Conservation (phyloP, 2,329 filamentous ascomycete genomes). For the Penicillium fuscoglaucum region DNA sequence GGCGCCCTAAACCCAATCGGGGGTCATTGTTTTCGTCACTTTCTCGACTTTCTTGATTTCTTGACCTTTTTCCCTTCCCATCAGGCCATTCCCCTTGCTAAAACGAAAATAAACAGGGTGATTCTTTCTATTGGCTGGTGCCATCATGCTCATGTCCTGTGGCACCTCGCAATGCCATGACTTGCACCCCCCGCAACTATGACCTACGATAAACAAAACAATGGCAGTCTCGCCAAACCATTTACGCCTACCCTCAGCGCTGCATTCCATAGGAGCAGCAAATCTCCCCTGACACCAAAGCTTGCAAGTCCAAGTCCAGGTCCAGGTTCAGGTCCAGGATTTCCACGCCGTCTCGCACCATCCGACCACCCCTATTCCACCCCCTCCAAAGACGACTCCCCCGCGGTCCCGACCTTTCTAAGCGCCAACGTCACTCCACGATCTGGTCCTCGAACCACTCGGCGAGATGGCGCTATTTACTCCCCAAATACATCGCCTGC, state of each 20-base stretch:
- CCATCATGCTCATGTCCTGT: slow-evolving; percentile 38
- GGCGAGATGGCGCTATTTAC: slow-evolving; percentile 66
- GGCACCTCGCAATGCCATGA: slow-evolving; percentile 48
- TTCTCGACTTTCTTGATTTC: slow-evolving; percentile 10
- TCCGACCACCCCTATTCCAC: slow-evolving; percentile 37
- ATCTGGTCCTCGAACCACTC: slow-evolving; percentile 70
- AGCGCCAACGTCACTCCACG: slow-evolving; percentile 74
- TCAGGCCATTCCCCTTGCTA: slow-evolving; percentile 20
- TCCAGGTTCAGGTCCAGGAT: slow-evolving; percentile 11
- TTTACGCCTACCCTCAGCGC: slow-evolving; percentile 69
- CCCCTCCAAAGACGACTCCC: slow-evolving; percentile 50
- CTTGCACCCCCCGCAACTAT: slow-evolving; percentile 48
- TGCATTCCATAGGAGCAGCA: slow-evolving; percentile 57
- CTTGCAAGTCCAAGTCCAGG: slow-evolving; percentile 48
- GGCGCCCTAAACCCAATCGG: slow-evolving; percentile 30
- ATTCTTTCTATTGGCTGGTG: slow-evolving; percentile 15
- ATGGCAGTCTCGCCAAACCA: slow-evolving; percentile 54
- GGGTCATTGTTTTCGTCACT: slow-evolving; percentile 28
- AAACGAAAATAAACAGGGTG: not conserved
- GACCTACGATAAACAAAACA: slow-evolving; percentile 55
- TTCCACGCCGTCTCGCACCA: slow-evolving; percentile 36
- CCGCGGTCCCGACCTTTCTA: slow-evolving; percentile 58
- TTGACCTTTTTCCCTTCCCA: not conserved
- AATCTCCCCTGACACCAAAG: slow-evolving; percentile 60
- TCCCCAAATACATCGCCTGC: slow-evolving; percentile 59